A percentile compares a stretch with the other conserved stretches of the same genome.
phyloP scores from a whole-genome alignment of 1,284 basidiomycete species.

The Mycosarcoma mackinlayi region DNA sequence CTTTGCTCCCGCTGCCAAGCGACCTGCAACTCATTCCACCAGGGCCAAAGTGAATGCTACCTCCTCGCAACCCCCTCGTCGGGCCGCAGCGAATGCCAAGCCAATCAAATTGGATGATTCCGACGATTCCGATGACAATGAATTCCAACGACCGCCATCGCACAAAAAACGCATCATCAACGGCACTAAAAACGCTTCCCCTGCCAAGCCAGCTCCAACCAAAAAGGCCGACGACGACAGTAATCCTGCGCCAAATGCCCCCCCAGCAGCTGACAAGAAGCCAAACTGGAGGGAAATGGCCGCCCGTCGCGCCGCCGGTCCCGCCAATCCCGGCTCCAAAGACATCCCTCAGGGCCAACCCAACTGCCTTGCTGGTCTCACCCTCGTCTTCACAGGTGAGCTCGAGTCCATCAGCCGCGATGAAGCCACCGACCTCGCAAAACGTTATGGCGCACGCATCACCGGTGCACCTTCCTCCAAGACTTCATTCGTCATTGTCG shows the following conservation, averaged over 20 bases:
- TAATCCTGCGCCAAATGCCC: slow-evolving; percentile 29
- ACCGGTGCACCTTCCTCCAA: slow-evolving; percentile 87
- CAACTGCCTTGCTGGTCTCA: slow-evolving; percentile 85
- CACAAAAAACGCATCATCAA: slow-evolving; percentile 56
- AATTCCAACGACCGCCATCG: slow-evolving; percentile 32
- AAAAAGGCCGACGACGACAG: slow-evolving; percentile 17
- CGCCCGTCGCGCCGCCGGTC: slow-evolving; percentile 77
- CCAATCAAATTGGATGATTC: slow-evolving; percentile 51
- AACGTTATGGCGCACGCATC: slow-evolving; percentile 83
- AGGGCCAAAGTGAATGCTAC: slow-evolving; percentile 17
- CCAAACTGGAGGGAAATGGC: slow-evolving; percentile 41
- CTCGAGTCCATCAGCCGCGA: slow-evolving; percentile 86
- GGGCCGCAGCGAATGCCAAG: slow-evolving; percentile 21
- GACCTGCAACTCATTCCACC: slow-evolving; percentile 30
- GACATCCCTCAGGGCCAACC: slow-evolving; percentile 80
- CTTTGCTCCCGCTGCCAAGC: slow-evolving; percentile 51
- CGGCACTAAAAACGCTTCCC: slow-evolving; percentile 58
- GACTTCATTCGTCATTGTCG: slow-evolving; percentile 89
- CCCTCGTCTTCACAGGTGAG: slow-evolving; percentile 92
- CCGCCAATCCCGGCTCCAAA: slow-evolving; percentile 82
- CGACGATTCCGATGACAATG: slow-evolving; percentile 26
- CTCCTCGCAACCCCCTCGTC: slow-evolving; percentile 8
- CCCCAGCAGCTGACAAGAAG: slow-evolving; percentile 32
- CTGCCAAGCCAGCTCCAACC: slow-evolving; percentile 14
- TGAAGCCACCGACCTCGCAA: slow-evolving; percentile 86